Evolutionary conservation across 2,329 filamentous ascomycete genomes (phyloP).

Genomic region (Microsporum canis): DNA sequence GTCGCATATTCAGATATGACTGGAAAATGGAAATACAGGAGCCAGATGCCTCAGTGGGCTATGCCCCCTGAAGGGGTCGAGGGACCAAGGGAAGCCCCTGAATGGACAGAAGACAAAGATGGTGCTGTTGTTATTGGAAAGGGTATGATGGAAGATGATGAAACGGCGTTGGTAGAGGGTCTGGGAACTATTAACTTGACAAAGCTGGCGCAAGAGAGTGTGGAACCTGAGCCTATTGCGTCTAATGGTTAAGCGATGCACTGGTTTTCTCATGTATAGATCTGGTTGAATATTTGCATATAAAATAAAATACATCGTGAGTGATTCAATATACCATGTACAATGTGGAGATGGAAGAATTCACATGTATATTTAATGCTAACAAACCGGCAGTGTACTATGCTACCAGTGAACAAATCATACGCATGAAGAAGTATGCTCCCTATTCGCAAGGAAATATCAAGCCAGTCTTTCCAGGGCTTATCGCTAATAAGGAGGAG

Average conservation of each 20-base stretch:
- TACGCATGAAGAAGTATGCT: neutral
- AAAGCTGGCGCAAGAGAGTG: slow-evolving; percentile 4
- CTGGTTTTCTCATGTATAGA: neutral
- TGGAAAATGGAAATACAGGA: slow-evolving; percentile 79
- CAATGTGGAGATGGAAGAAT: neutral
- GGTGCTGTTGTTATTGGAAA: slow-evolving; percentile 31
- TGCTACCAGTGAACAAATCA: neutral
- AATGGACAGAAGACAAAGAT: slow-evolving; percentile 31
- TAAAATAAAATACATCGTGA: neutral
- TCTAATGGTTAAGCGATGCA: neutral
- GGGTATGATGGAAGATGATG: slow-evolving; percentile 17
- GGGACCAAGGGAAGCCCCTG: slow-evolving; percentile 57
- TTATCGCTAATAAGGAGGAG: neutral
- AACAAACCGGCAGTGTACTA: too few relatives aligned
- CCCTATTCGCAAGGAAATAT: neutral
- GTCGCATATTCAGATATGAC: slow-evolving; percentile 74
- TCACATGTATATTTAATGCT: neutral
- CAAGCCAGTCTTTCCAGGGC: neutral
- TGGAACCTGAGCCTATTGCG: neutral
- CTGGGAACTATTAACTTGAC: slow-evolving; percentile 12
- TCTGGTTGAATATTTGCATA: neutral
- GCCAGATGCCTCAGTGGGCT: slow-evolving; percentile 75
- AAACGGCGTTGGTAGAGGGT: slow-evolving; percentile 15
- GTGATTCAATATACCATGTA: neutral
- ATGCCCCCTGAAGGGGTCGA: slow-evolving; percentile 61